Evolutionary conservation across 805 yeast genomes (phyloP), one percentile per base, ranked within the genome.

Genomic region (Ogataea glucozyma): DNA sequence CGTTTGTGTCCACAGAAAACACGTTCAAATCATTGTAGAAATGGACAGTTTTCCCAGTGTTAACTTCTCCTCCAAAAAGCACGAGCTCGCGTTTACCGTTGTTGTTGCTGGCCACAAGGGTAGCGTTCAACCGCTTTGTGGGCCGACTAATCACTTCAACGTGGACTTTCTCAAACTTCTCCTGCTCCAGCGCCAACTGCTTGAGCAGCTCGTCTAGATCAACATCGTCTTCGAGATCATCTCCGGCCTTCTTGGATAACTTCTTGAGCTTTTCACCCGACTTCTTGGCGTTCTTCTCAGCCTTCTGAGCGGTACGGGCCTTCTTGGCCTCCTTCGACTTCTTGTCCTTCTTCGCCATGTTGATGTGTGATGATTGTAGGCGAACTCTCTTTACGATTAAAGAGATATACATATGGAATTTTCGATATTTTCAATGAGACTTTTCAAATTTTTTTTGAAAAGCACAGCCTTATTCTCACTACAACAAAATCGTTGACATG

Each of bases 261-360:
- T 76, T 70, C 65, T 89, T 87, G 54, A 75, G 72, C 65, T 88
- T 90, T 6, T 62, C 54, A 32, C 82, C 93, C 7, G 93, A 82
- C 60, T 93, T 91, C 40, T 79, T 69, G 39, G 71, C 74, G 40
- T 79, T 84, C 64, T 91, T 91, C 65, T 83, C 81, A 48, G 77
- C 79, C 69, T 91, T 91, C 50, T 78, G 88, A 26, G 91, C 95
- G 21, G 84, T 71, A 36, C 96, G 79, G 17, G 93, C 95, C 75
- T 88, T 89, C 66, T 88, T 88, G 54, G 96, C 88, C 36, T 87
- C 96, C 64, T 88, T 89, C 52, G 87, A 82, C 64, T 88, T 87
- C 67, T 88, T 88, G 48, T 74, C 83, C 57, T 79, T 70, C 69
- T 90, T 91, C 12, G 91, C 97, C 97, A 90, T 90, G n/a, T 10